A percentile compares a stretch with the other conserved stretches of the same genome.
Conservation (phyloP, 2,329 filamentous ascomycete genomes). For the Ophiostoma fasciatum region DNA sequence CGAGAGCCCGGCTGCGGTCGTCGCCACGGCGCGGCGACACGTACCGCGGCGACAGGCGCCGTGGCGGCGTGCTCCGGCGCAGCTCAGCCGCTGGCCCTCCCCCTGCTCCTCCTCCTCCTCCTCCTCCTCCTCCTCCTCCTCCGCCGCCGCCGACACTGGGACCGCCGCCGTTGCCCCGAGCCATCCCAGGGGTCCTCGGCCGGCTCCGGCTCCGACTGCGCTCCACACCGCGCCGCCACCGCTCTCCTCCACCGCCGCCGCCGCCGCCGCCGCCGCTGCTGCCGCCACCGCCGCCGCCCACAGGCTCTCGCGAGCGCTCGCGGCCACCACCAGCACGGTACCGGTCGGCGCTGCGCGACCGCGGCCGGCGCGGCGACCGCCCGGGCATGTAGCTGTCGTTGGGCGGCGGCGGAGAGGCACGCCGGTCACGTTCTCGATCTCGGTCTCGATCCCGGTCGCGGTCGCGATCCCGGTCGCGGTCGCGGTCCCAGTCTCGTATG, state of each 20-base stretch:
- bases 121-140: too few species aligned
- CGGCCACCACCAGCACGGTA: constrained; percentile 22
- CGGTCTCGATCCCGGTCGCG: constrained; percentile 19
- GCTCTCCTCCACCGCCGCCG: constrained; percentile 19
- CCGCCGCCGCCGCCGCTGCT: too few species aligned
- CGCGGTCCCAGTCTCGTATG: constrained; percentile 20
- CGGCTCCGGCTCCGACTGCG: constrained; percentile 25
- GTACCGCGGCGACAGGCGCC: constrained; percentile 20
- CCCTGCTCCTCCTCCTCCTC: too few species aligned
- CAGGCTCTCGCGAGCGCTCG: constrained; percentile 23
- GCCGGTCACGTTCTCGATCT: constrained; percentile 21
- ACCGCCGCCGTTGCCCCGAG: constrained; percentile 15
- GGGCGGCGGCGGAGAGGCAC: constrained; percentile 17
- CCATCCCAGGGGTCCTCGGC: constrained; percentile 20
- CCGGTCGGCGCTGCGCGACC: constrained; percentile 27
- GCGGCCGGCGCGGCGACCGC: constrained; percentile 23
- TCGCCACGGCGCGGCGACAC: constrained; percentile 27
- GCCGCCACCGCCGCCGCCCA: too few species aligned
- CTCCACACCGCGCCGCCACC: constrained; percentile 19
- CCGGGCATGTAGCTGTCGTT: constrained; percentile 28
- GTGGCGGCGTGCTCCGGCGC: constrained; percentile 12
- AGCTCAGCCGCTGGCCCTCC: constrained; percentile 10
- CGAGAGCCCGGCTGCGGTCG: constrained; percentile 15
- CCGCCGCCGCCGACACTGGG: too few species aligned
- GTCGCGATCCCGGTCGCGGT: constrained; percentile 17